Conservation (phyloP, 495 filamentous ascomycete species). For the Penicillium bialowiezense region DNA sequence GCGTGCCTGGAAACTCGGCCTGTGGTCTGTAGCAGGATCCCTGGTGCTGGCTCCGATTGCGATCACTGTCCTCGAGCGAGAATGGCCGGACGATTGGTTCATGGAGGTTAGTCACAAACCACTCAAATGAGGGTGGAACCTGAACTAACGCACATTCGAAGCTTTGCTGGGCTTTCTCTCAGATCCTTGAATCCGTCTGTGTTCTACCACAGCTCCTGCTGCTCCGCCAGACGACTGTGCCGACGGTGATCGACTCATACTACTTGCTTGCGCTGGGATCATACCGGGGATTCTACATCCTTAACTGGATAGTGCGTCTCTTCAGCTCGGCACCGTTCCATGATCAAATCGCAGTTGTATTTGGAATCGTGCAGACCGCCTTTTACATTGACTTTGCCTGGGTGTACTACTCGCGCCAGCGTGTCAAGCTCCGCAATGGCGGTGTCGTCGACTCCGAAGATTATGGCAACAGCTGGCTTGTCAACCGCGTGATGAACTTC, state of each 20-base stretch:
- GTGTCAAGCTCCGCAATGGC: conserved; percentile 88
- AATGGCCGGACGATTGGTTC: conserved; percentile 42
- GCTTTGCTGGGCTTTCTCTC: conserved; percentile 80
- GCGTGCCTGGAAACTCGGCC: conserved; percentile 83
- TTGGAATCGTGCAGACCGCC: conserved; percentile 85
- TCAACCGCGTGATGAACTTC: conserved; percentile 45
- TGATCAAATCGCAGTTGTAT: conserved; percentile 73
- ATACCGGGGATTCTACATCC: conserved; percentile 86
- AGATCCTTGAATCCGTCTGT: conserved; percentile 86
- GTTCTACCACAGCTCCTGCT: conserved; percentile 89
- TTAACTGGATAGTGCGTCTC: conserved; percentile 82
- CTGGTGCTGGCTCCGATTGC: conserved; percentile 62
- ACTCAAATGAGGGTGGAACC: background rate
- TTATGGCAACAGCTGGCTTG: conserved; percentile 75
- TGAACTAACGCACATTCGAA: conserved; percentile 31
- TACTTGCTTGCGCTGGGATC: conserved; percentile 86
- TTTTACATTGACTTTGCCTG: conserved; percentile 94
- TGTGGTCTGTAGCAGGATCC: conserved; percentile 57
- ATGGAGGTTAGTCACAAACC: conserved; percentile 48
- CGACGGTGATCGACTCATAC: conserved; percentile 93
- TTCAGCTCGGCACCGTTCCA: conserved; percentile 55
- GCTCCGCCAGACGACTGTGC: conserved; percentile 88
- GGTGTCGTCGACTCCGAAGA: conserved; percentile 94
- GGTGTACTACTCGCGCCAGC: conserved; percentile 92
- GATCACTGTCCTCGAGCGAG: conserved; percentile 56